Percentiles rank a stretch among this genome's conserved stretches.
Evolutionary conservation across 2,329 filamentous ascomycete species (phyloP).

Genomic region (Diaporthe longicolla): DNA sequence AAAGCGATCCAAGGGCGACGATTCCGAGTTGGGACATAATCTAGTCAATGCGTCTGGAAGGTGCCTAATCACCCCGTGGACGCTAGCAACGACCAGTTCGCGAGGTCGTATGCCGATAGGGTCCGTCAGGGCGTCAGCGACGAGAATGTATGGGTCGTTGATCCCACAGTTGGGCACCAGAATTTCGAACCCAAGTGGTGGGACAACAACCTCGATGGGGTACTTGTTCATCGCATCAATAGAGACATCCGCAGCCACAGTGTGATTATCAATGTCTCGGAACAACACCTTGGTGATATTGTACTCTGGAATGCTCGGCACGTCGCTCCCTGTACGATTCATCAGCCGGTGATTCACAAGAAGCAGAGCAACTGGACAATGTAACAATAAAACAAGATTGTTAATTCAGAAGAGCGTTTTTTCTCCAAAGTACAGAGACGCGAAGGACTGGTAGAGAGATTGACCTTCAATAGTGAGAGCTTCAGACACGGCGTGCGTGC

Average conservation of each 20-base stretch:
- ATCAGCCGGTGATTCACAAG: conserved; percentile 53
- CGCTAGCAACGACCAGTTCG: conserved; percentile 76
- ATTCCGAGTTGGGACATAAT: conserved; percentile 80
- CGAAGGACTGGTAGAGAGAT: conserved; percentile 76
- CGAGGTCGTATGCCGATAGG: conserved; percentile 77
- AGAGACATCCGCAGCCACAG: conserved; percentile 85
- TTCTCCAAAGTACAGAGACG: conserved; percentile 73
- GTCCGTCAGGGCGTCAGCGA: conserved; percentile 82
- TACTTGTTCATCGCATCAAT: conserved; percentile 82
- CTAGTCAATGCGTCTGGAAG: conserved; percentile 81
- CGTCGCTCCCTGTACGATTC: conserved; percentile 70
- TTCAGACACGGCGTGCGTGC: conserved; percentile 81
- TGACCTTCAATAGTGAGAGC: conserved; percentile 87
- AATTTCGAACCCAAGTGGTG: conserved; percentile 86
- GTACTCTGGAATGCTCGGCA: conserved; percentile 85
- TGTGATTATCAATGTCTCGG: conserved; percentile 77
- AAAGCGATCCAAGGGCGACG: conserved; percentile 87
- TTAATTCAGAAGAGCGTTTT: conserved; percentile 60
- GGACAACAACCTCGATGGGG: conserved; percentile 82
- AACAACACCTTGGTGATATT: conserved; percentile 87
- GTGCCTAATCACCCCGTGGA: conserved; percentile 78
- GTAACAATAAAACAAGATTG: conserved; percentile 24
- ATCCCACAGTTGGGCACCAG: conserved; percentile 85
- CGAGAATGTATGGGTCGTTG: conserved; percentile 79
- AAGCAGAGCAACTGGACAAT: conserved; percentile 40